Conservation (phyloP, 2,329 filamentous ascomycete species). For the Lizonia empirigonia region DNA sequence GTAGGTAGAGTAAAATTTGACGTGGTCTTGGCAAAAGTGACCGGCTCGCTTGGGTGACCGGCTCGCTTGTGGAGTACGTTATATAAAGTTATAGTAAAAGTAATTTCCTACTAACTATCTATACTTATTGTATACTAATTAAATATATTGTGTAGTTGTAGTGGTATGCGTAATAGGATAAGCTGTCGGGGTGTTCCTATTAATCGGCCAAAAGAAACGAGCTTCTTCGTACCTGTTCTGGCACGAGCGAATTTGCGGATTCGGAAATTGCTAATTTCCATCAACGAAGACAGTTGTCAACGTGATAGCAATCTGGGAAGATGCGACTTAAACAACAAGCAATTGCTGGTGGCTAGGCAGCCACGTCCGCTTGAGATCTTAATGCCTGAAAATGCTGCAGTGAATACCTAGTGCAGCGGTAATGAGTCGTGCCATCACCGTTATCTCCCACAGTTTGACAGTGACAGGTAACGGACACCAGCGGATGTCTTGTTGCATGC, state of each 20-base stretch:
- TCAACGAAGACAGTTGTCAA: slow-evolving; percentile 3
- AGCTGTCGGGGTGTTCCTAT: too few species aligned
- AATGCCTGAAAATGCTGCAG: slow-evolving; percentile 9
- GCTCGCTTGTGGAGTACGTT: too few species aligned
- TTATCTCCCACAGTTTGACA: slow-evolving; percentile 14
- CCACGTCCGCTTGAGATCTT: slow-evolving; percentile 6
- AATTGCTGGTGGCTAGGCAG: slow-evolving; percentile 5
- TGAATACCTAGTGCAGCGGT: slow-evolving; percentile 1
- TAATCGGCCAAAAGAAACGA: too few species aligned
- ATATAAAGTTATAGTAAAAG: too few species aligned
- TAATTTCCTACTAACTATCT: too few species aligned
- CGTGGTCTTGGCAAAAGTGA: too few species aligned
- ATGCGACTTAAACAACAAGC: slow-evolving; percentile 10
- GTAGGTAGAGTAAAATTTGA: too few species aligned
- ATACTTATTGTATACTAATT: too few species aligned
- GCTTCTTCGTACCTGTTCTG: slow-evolving; percentile 9
- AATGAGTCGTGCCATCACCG: slow-evolving; percentile 8
- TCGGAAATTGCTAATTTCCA: slow-evolving; percentile 16
- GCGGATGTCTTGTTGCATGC: slow-evolving; percentile 3
- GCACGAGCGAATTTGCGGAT: slow-evolving; percentile 13
- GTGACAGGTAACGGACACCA: slow-evolving; percentile 17
- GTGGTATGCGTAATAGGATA: too few species aligned
- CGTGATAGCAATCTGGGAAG: slow-evolving; percentile 1
- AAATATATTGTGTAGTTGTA: too few species aligned
- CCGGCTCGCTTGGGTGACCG: too few species aligned